These are phyloP conservation scores for Phytophthora sp. DNA, from an alignment of 352 stramenopile genomes.

Conservation along the genomic window DNA sequence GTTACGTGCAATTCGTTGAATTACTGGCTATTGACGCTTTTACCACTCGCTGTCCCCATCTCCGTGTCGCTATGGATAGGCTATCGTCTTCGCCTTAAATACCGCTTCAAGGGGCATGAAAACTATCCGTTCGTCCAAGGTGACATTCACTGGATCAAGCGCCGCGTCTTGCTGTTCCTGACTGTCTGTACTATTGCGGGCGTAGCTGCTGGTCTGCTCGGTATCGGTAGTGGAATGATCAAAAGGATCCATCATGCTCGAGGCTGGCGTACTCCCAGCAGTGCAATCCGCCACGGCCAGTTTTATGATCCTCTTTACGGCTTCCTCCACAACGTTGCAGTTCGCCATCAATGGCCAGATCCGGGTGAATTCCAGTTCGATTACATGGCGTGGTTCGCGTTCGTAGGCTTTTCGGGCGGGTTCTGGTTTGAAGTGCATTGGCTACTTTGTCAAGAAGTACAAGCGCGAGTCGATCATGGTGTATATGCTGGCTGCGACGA, in stretches of 20 bases:
- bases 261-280: conserved; percentile 93
- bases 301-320: conserved; percentile 89
- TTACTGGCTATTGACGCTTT: conserved; percentile 93
- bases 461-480: conserved; percentile 84
- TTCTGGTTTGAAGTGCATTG: conserved; percentile 81
- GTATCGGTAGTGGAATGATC: conserved; percentile 96
- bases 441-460: conserved; percentile 90
- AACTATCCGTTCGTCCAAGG: conserved; percentile 84
- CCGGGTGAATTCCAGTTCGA: conserved; percentile 82
- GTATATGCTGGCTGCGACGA: conserved; percentile 68
- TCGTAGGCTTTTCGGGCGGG: conserved; percentile 88
- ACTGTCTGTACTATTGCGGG: conserved; percentile 91
- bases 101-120: conserved; percentile 62
- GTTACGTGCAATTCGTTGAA: conserved; percentile 87
- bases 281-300: conserved; percentile 92
- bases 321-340: conserved; percentile 92
- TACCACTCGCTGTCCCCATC: conserved; percentile 79
- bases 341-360: conserved; percentile 82
- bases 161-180: conserved; percentile 91
- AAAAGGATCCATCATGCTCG: conserved; percentile 97
- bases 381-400: conserved; percentile 90
- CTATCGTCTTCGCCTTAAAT: conserved; percentile 51
- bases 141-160: conserved; percentile 94
- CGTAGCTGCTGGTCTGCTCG: conserved; percentile 94
- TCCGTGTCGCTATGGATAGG: conserved; percentile 53